Base-by-base conservation (phyloP, 176 grass and related monocot species). In the Tillandsia fasciculata region DNA sequence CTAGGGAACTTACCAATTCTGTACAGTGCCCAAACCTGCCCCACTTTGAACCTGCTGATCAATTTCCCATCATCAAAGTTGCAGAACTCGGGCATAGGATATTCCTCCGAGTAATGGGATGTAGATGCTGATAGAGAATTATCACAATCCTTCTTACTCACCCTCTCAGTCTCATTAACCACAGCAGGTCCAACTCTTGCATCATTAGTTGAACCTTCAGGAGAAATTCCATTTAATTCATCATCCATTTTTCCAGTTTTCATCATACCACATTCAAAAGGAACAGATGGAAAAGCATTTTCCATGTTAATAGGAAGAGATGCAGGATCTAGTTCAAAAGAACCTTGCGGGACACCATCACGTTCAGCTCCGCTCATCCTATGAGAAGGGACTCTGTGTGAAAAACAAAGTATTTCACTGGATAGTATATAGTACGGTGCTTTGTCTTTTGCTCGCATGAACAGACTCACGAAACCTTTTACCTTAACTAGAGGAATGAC, bases 261-360 rank as follows among this genome's bases (percentile, higher is more conserved):
- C 13, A 52, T 66, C 33, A 42, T 42, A 42, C 33, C 33, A 65
- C 59, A 80, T 74, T 88, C 71, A 42, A 73, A 83, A 78, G 64
- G 70, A 74, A 82, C 78, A 63, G 78, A 91, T 78, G 69, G 22
- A 78, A 91, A 96, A 65, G 73, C 78, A 64, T 75, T 75, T 68
- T 78, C 79, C 8, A 87, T 68, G 57, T 96, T 84, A 65, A 65
- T 26, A 23, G 92, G 88, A 61, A 96, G 85, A 3, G 85, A 79
- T 73, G 86, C 88, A 58, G 85, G 78, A 79, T 96, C 92, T 78
- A 96, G 88, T 84, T 96, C 92, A 33, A 96, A 68, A 77, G 79
- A 83, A 49, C 81, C 88, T 78, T 77, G 65, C 48, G 83, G 92
- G 69, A 91, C 66, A 26, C 75, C 53, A 64, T 84, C 76, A 48